phyloP scores from a whole-genome alignment of 257 asterid species.

The Buddleja alternifolia region DNA sequence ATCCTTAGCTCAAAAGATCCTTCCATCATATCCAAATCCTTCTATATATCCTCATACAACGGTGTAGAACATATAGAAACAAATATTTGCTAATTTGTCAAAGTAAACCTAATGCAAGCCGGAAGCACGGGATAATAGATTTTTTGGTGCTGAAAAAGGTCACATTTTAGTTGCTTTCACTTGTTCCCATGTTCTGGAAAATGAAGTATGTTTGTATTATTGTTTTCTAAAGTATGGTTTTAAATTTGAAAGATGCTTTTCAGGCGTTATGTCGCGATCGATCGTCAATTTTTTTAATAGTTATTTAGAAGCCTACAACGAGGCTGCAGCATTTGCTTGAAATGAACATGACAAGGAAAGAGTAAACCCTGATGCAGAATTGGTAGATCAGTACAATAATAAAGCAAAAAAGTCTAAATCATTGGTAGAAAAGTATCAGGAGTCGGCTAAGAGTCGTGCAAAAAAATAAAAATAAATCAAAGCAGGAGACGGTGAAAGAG shows the following conservation, averaged over 20 bases:
- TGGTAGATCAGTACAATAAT: slow-evolving; percentile 86
- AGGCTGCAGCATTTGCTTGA: slow-evolving; percentile 85
- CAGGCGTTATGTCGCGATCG: no score
- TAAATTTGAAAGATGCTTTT: slow-evolving; percentile 6
- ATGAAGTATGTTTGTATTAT: slow-evolving; percentile 58
- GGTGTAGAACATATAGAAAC: no score
- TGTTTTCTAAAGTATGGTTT: not conserved
- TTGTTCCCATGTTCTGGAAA: slow-evolving; percentile 32
- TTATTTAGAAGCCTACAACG: slow-evolving; percentile 82
- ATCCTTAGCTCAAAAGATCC: no score
- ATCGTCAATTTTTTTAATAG: slow-evolving; percentile 39
- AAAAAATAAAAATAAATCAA: slow-evolving; percentile 77
- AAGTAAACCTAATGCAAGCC: not conserved
- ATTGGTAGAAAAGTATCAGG: slow-evolving; percentile 78
- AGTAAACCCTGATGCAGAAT: slow-evolving; percentile 61
- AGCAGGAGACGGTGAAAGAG: slow-evolving; percentile 52
- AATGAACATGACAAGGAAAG: slow-evolving; percentile 54
- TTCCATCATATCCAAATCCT: no score
- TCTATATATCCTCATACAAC: no score
- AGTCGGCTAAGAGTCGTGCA: slow-evolving; percentile 39
- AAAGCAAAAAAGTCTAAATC: slow-evolving; percentile 83
- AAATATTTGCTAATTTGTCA: not conserved
- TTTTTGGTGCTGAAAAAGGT: slow-evolving; percentile 8
- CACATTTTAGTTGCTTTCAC: slow-evolving; percentile 9
- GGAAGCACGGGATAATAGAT: not conserved